Percentiles rank a stretch among this genome's conserved stretches.
Evolutionary conservation across 2,329 filamentous ascomycete genomes (phyloP).

Genomic region (Escovopsis sp.): DNA sequence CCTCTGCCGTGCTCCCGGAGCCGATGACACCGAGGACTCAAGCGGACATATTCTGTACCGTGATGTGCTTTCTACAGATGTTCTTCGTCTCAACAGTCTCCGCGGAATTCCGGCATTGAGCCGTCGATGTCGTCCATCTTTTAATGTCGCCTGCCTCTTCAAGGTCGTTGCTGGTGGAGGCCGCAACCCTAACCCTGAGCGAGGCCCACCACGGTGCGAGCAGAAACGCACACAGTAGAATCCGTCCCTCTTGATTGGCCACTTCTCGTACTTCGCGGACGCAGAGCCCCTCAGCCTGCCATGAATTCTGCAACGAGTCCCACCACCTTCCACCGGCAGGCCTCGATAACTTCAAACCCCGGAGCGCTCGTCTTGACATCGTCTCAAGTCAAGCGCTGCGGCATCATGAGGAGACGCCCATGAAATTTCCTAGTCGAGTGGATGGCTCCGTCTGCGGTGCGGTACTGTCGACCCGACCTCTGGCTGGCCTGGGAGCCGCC

Average conservation of each 20-base stretch:
- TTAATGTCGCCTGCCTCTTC: too few relatives aligned
- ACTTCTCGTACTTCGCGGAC: background rate
- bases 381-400: constrained; percentile 5
- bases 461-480: constrained; percentile 32
- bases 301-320: background rate
- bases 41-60: too few relatives aligned
- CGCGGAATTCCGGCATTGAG: too few relatives aligned
- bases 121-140: too few relatives aligned
- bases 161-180: too few relatives aligned
- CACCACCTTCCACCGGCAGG: too few relatives aligned
- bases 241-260: background rate
- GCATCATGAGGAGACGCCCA: constrained; percentile 39
- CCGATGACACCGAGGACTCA: too few relatives aligned
- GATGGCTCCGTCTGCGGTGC: constrained; percentile 44
- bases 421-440: constrained; percentile 44
- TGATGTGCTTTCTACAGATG: too few relatives aligned
- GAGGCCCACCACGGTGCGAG: background rate
- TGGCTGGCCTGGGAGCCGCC: constrained; percentile 12
- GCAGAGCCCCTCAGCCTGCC: background rate
- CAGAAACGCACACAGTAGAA: background rate
- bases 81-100: too few relatives aligned
- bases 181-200: too few relatives aligned
- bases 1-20: too few relatives aligned
- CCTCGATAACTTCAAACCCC: constrained; percentile 5
- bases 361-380: background rate